Base-by-base conservation (phyloP, 2,329 filamentous ascomycete species). In the Aspergillus amoenus region DNA sequence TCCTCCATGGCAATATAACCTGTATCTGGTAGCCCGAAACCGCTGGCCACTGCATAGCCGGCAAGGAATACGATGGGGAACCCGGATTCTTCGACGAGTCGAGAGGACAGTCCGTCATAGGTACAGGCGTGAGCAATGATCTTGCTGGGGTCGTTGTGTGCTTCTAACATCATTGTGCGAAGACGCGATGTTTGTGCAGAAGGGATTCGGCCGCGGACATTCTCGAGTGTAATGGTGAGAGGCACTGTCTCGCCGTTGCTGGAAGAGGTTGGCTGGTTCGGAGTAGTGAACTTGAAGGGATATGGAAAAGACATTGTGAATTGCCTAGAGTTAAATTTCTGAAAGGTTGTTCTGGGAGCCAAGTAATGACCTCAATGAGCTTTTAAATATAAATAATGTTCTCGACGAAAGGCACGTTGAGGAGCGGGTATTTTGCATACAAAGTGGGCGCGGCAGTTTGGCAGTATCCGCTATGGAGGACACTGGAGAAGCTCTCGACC, bases 1-100 rank as follows among this genome's bases (percentile, higher is more conserved):
- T 81, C 79, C 9, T 71, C 68, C 61, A 81, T 75, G 3, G 79
- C 78, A 52, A 81, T 81, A 47, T 81, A 81, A 1, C 79, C 79
- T 1, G 79, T 78, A 59, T 81, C 78, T 0, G 79, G 79, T 0
- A 81, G 66, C 1, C 76, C 76, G 50, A 74, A 73, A 0, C 74
- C 62, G 15, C 69, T 73, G 0, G 78, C 68, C 12, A 80, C 73
- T 0, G 76, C 65, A 57, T 76, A 80, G 0, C 78, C 78, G 0
- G 76, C 71, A 0, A 80, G 66, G 54, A 81, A 81, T 8, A 79
- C 58, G 46, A 80, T 66, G 0, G 78, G 78, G 47, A 80, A 80
- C 0, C 78, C 78, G 1, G 78, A 75, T 59, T 80, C 76, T 54
- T 80, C 75, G 6, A 75, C 71, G 0, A 81, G 66, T 0, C 77